Evolutionary conservation across 2,329 filamentous ascomycete genomes (phyloP).

Genomic region (Cladosporium sp.): DNA sequence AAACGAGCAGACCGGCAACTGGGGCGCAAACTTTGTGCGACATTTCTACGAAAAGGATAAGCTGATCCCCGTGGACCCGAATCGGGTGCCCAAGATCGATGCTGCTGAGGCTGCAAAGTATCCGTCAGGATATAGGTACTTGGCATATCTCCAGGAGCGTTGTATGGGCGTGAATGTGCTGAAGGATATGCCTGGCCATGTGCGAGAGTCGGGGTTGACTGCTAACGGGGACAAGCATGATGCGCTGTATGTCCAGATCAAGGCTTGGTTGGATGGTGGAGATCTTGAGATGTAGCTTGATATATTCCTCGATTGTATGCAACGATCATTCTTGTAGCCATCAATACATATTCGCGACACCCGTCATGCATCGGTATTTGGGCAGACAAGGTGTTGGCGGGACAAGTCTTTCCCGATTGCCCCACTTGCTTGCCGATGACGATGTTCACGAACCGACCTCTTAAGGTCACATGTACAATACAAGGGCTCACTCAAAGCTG

Average conservation of each 20-base stretch:
- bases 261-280: slow-evolving; percentile 45
- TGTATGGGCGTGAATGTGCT: slow-evolving; percentile 44
- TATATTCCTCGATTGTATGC: no score
- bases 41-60: slow-evolving; percentile 52
- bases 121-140: slow-evolving; percentile 42
- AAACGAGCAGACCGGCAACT: slow-evolving; percentile 29
- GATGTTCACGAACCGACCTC: no score
- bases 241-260: slow-evolving; percentile 40
- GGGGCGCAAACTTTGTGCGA: slow-evolving; percentile 42
- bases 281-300: no score
- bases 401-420: no score
- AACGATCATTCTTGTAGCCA: no score
- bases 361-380: no score
- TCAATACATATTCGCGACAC: no score
- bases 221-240: slow-evolving; percentile 41
- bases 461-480: no score
- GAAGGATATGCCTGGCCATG: slow-evolving; percentile 42
- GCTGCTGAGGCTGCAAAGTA: slow-evolving; percentile 37
- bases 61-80: slow-evolving; percentile 42
- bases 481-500: no score
- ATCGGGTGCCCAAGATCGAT: slow-evolving; percentile 38
- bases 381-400: no score
- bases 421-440: no score
- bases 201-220: no score
- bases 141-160: slow-evolving; percentile 43